Evolutionary conservation across 2,329 filamentous ascomycete species (phyloP), one percentile per base, ranked within the genome.

Genomic region (Beauveria sp.): DNA sequence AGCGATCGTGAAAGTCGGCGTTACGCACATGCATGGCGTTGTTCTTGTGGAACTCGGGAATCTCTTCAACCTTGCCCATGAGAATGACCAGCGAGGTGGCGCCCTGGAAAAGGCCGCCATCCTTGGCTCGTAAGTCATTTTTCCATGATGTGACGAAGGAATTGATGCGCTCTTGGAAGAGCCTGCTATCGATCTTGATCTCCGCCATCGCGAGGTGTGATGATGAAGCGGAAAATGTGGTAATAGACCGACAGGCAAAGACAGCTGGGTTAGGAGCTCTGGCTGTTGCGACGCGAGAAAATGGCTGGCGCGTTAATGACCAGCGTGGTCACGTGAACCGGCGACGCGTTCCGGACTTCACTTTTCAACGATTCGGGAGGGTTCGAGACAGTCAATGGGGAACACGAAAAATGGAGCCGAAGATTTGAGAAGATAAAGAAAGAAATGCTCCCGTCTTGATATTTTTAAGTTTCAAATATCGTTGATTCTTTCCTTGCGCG

Each of bases 51-150:
- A 96, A 96, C 69, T 88, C 88, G 65, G 88, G 88, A 48, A 85
- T 83, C 71, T 97, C 93, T 71, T 95, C 91, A 66, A 92, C 92
- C 80, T 97, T 99, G 76, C 95, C 95, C 84, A 97, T 95, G 73
- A 96, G 83, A 64, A 97, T 84, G 69, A 95, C 80, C 70, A 99
- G 90, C 64, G 93, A 96, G 66, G 88, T 87, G 67, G 86, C 93
- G 72, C 93, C 93, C 68, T 85, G 87, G 76, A 98, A 99, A 66
- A 93, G 78, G 71, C 86, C 82, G 71, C 86, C 82, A 79, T 96
- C 90, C 73, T 89, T 90, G 65, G 88, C 85, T 72, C 93, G 89
- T 80, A 96, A 93, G 82, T 98, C 93, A 70, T 90, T 87, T 82
- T 96, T 98, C 95, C 96, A 99, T 78, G 91, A 87, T 69, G 90